Evolutionary conservation across 2,329 filamentous ascomycete species (phyloP), one percentile per base, ranked within the genome.

Genomic region (Podosphaera xanthii): DNA sequence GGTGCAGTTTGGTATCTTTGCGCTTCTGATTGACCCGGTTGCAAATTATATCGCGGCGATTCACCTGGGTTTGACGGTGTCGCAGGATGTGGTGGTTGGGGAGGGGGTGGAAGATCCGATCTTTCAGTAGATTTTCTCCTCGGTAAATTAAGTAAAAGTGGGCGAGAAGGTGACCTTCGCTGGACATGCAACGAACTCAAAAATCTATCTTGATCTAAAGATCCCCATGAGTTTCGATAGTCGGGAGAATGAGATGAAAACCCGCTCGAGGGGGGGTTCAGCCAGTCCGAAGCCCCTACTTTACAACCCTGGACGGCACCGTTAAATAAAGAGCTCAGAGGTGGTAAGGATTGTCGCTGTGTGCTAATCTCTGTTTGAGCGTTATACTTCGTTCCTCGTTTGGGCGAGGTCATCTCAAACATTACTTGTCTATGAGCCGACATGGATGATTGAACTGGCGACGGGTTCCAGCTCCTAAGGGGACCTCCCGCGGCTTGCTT

Each of bases 321-420:
- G 14, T 61, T 65, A 64, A 69, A 68, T 6, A 70, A 54, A 60
- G 67, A 69, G 58, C 66, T 70, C 49, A 70, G 58, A 12, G 68
- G 64, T 50, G 68, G 68, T 2, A 70, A 62, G 34, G 65, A 64
- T 62, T 70, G 68, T 63, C 67, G 62, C 34, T 62, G 58, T 38
- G 61, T 48, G 44, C 49, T 38, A 5, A 56, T 49, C 40, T 67
- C 62, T 59, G 62, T 62, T 6, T 57, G 61, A 52, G 58, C 60
- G 50, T 62, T 62, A 62, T 66, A 66, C 62, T 67, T 64, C 4
- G 67, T 62, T 60, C 56, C 63, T 48, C 46, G 56, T 60, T 62
- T 63, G n/a, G 58, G 44, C 56, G 60, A 60, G 7, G 59, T 58
- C 59, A 59, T 44, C 52, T 60, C 62, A 58, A 57, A 64, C 34